Percentiles rank a stretch among this genome's conserved stretches.
phyloP scores from a whole-genome alignment of 1,284 basidiomycete genomes.

The Cryptococcus deneoformans region DNA sequence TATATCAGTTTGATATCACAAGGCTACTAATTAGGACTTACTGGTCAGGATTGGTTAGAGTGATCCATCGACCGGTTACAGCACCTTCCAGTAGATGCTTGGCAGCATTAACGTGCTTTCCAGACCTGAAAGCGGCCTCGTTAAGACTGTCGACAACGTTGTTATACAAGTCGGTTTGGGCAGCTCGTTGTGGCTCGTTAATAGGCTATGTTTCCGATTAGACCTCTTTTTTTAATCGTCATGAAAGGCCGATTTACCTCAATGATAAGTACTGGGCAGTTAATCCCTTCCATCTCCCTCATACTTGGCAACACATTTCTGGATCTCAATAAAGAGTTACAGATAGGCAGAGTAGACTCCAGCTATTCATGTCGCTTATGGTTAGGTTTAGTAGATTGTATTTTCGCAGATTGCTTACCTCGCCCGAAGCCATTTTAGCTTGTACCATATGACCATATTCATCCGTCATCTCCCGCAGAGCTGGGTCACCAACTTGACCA shows the following conservation, averaged over 20 bases:
- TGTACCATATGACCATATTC: constrained; percentile 16
- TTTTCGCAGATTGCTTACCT: constrained; percentile 6
- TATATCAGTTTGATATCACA: background rate
- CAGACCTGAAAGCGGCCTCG: background rate
- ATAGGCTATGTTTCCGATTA: background rate
- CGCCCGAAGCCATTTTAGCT: constrained; percentile 6
- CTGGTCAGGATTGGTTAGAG: constrained; percentile 21
- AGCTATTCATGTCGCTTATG: background rate
- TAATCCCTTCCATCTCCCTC: constrained; percentile 3
- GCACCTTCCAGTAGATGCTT: constrained; percentile 1
- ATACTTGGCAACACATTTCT: background rate
- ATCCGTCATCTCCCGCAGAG: constrained; percentile 19
- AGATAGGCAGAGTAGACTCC: constrained; percentile 13
- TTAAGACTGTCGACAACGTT: background rate
- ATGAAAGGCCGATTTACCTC: constrained; percentile 6
- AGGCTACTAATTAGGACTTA: constrained; percentile 6
- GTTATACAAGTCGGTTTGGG: background rate
- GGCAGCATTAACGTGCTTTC: background rate
- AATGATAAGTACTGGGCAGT: constrained; percentile 14
- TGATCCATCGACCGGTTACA: constrained; percentile 16
- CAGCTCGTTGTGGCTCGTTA: too few species aligned
- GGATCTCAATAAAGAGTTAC: background rate
- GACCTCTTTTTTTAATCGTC: background rate
- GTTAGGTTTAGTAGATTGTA: background rate
- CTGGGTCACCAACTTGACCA: constrained; percentile 4